A percentile compares a stretch with the other conserved stretches of the same genome.
Conservation (phyloP, 805 yeast species). For the Nakazawaea molendinolei region DNA sequence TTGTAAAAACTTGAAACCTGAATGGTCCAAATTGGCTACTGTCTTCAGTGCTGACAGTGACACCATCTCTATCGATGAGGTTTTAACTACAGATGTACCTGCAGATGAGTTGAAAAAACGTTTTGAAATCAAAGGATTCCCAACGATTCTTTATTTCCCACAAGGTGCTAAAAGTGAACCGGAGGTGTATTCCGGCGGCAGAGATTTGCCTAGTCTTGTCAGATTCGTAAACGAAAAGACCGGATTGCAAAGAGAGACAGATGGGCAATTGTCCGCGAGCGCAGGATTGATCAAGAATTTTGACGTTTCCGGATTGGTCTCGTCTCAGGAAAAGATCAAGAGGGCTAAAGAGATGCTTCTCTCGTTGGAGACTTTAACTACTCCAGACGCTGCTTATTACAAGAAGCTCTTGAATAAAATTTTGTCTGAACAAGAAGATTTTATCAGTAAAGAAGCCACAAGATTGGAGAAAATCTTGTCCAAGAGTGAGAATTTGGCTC, state of each 20-base stretch:
- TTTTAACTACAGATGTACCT: constrained; percentile 41
- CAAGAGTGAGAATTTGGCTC: constrained; percentile 28
- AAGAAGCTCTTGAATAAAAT: constrained; percentile 38
- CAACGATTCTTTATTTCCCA: constrained; percentile 47
- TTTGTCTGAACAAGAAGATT: constrained; percentile 35
- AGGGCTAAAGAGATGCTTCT: constrained; percentile 28
- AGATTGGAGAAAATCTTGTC: constrained; percentile 39
- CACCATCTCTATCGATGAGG: constrained; percentile 35
- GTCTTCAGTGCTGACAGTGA: constrained; percentile 34
- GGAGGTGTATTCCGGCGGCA: constrained; percentile 29
- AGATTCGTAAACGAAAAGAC: constrained; percentile 41
- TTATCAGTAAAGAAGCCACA: constrained; percentile 35
- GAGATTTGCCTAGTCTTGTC: constrained; percentile 41
- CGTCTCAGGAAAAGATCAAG: constrained; percentile 18
- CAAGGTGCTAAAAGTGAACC: constrained; percentile 29
- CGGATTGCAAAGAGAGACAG: constrained; percentile 31
- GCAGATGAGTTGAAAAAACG: constrained; percentile 32
- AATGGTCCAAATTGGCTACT: constrained; percentile 42
- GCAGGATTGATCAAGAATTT: constrained; percentile 34
- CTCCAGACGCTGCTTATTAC: constrained; percentile 36
- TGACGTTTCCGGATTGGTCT: constrained; percentile 21
- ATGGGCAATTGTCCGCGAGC: constrained; percentile 30
- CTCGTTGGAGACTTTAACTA: constrained; percentile 27
- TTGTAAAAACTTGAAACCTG: constrained; percentile 47
- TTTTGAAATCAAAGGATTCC: constrained; percentile 40